Evolutionary conservation across 192 early-diverging fungal genomes (phyloP), one percentile per base, ranked within the genome.

Genomic region (Dimargaris cristalligena): DNA sequence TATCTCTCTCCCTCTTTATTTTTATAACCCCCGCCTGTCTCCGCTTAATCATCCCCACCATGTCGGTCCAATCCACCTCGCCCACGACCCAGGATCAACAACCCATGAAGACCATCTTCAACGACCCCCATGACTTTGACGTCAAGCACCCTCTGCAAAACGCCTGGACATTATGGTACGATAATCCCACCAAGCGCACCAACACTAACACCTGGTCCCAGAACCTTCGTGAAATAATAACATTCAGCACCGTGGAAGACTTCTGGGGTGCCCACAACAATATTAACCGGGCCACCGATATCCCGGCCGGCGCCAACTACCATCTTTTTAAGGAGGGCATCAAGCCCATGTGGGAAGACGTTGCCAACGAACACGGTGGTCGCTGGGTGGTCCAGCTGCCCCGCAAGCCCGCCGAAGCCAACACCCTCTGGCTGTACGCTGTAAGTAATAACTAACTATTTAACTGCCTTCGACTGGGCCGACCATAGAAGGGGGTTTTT

Each of bases 231-330:
- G 81, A 85, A 48, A 69, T 98, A n/a, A 83, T 91, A 59, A 92
- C 90, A 33, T 78, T 98, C 41, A 76, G 83, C 60, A 89, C 91
- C 3, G 90, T 98, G 16, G 92, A 98, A 75, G 94, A 97, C 62
- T 94, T 94, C 67, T 97, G 92, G 92, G 92, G 90, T 26, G 84
- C 91, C 6, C 87, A 85, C 77, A 93, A 93, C 81, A 89, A 89
- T 66, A 78, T 94, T 48, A 73, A 84, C 58, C 82, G 81, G 59
- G 79, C 86, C 2, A 77, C 76, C 26, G 79, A 86, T 30, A 71
- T 93, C 52, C 72, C 79, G 20, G 69, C 76, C 56, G 86, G 82
- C 47, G 80, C 89, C 50, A 94, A 98, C 76, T 95, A 91, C 68
- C 91, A 94, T 60, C 64, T 97, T 58, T 97, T 97, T 79, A 89